Conservation (phyloP, 768 basidiomycete genomes). For the Cubamyces sp. region DNA sequence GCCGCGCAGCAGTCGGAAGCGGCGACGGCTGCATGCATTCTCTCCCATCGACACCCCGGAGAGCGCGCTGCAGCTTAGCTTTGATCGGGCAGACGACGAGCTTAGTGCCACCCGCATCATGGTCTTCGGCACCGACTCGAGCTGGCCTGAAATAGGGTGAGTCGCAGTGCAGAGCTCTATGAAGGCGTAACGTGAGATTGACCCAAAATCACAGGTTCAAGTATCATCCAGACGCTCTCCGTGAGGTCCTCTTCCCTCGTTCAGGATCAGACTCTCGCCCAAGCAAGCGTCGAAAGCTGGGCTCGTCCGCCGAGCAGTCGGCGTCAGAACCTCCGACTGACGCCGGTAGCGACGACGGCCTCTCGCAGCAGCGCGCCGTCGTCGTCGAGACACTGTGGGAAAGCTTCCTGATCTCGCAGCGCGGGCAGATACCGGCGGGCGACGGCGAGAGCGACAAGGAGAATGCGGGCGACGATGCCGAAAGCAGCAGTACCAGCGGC, state of each 20-base stretch:
- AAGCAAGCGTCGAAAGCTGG: conserved; percentile 26
- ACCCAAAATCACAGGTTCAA: conserved; percentile 31
- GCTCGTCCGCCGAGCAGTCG: conserved; percentile 5
- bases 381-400: conserved; percentile 37
- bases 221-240: conserved; percentile 35
- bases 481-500: background rate
- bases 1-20: conserved; percentile 13
- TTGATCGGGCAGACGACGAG: conserved; percentile 18
- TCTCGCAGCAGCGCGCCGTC: conserved; percentile 25
- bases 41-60: conserved; percentile 8
- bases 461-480: conserved; percentile 18
- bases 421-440: conserved; percentile 19
- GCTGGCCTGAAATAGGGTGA: conserved; percentile 25
- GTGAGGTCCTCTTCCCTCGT: conserved; percentile 30
- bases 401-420: conserved; percentile 34
- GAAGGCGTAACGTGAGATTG: background rate
- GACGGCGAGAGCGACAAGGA: conserved; percentile 21
- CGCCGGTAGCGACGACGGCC: conserved; percentile 12
- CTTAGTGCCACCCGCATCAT: conserved; percentile 18
- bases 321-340: conserved; percentile 2
- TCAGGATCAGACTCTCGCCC: conserved; percentile 1
- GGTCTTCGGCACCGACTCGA: conserved; percentile 24
- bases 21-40: conserved; percentile 11
- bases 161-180: background rate
- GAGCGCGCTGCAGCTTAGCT: conserved; percentile 12